phyloP scores from a whole-genome alignment of 192 early-diverging fungal genomes.

The Entomortierella lignicola region DNA sequence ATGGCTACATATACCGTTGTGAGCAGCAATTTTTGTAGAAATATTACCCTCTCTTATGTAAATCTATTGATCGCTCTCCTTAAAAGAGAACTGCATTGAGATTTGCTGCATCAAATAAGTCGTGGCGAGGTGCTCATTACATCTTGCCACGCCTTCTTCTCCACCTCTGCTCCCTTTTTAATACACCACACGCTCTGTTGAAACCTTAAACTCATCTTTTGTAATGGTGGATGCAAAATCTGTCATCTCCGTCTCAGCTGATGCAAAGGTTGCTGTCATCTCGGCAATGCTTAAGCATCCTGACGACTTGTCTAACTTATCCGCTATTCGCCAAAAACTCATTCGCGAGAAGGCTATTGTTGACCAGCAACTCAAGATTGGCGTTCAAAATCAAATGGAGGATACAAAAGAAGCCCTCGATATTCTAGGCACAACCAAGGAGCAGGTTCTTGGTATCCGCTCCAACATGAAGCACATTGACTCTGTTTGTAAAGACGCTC shows the following conservation, averaged over 20 bases:
- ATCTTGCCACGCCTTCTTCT: too few relatives aligned
- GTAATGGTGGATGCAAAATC: conserved; percentile 51
- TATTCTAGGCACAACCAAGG: conserved; percentile 70
- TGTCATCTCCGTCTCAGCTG: conserved; percentile 52
- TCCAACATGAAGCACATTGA: conserved; percentile 88
- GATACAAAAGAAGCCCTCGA: conserved; percentile 91
- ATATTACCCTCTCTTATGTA: too few relatives aligned
- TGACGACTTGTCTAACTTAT: conserved; percentile 93
- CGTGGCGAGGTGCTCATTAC: too few relatives aligned
- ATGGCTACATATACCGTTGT: neutral
- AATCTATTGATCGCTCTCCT: too few relatives aligned
- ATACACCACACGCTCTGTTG: too few relatives aligned
- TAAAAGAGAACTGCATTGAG: too few relatives aligned
- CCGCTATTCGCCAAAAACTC: conserved; percentile 82
- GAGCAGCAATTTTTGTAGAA: neutral
- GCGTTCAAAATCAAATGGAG: conserved; percentile 92
- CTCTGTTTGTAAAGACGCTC: conserved; percentile 84
- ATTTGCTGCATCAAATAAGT: too few relatives aligned
- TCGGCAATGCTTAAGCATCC: conserved; percentile 91
- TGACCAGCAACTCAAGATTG: conserved; percentile 96
- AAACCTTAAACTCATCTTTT: too few relatives aligned
- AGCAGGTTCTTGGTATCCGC: conserved; percentile 72
- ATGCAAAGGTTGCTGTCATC: conserved; percentile 82
- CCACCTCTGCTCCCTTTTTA: neutral
- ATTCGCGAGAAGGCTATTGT: conserved; percentile 90